Conservation (phyloP, 2,329 filamentous ascomycete species). For the Colletotrichum orchidophilum region DNA sequence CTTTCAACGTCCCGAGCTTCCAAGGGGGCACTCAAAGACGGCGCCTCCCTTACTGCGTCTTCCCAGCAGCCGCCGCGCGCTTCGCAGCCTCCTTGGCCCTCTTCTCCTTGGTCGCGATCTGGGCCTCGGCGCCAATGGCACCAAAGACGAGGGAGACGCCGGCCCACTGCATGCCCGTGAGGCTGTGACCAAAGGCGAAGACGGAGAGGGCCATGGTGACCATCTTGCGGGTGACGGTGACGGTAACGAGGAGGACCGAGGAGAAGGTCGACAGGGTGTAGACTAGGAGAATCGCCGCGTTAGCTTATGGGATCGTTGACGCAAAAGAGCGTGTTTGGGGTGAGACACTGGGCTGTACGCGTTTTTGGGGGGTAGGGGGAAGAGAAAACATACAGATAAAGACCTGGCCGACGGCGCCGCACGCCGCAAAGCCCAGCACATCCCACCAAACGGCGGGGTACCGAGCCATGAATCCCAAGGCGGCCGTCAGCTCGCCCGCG, state of each 20-base stretch:
- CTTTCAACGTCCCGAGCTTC: no score
- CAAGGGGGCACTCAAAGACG: no score
- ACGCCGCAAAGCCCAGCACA: slow-evolving; percentile 88
- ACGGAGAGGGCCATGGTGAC: slow-evolving; percentile 98
- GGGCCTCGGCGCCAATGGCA: slow-evolving; percentile 90
- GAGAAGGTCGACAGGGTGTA: slow-evolving; percentile 94
- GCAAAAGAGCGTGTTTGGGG: not conserved
- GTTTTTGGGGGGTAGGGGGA: no score
- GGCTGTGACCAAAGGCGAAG: slow-evolving; percentile 88
- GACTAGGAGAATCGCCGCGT: slow-evolving; percentile 56
- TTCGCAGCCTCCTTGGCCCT: slow-evolving; percentile 77
- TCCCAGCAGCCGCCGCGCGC: slow-evolving; percentile 46
- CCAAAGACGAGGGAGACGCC: slow-evolving; percentile 94
- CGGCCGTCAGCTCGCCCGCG: slow-evolving; percentile 82
- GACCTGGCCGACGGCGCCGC: slow-evolving; percentile 91
- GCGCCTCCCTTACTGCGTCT: slow-evolving; percentile 37
- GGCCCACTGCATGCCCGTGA: slow-evolving; percentile 91
- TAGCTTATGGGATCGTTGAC: not conserved
- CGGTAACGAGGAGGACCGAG: slow-evolving; percentile 90
- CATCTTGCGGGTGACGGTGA: slow-evolving; percentile 99
- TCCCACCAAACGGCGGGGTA: slow-evolving; percentile 88
- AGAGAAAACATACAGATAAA: slow-evolving; percentile 78
- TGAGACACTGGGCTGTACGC: not conserved
- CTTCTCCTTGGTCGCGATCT: slow-evolving; percentile 85
- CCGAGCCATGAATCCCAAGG: slow-evolving; percentile 80